A percentile compares a stretch with the other conserved stretches of the same genome.
Evolutionary conservation across 2,329 filamentous ascomycete genomes (phyloP).

Genomic region (Neofusicoccum cordaticola): DNA sequence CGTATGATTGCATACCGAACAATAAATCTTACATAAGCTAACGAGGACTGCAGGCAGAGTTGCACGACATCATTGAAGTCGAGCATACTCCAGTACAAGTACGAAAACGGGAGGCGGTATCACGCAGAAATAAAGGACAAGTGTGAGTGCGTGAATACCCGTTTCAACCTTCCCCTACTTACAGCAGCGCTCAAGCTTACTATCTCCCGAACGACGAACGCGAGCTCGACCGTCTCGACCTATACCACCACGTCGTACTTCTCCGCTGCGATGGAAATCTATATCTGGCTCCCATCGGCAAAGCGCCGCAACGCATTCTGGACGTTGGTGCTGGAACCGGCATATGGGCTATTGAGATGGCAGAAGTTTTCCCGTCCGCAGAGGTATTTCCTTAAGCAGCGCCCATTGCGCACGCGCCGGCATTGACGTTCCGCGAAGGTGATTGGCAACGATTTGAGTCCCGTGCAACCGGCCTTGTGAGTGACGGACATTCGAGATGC

Average conservation of each 20-base stretch:
- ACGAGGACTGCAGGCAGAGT: not conserved
- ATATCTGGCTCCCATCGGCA: constrained; percentile 19
- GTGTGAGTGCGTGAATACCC: not conserved
- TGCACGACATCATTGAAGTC: constrained; percentile 34
- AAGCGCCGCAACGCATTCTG: constrained; percentile 18
- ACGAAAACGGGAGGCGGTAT: constrained; percentile 15
- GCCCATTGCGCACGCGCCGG: not conserved
- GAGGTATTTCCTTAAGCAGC: not conserved
- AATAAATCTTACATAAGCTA: not conserved
- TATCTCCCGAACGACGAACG: constrained; percentile 7
- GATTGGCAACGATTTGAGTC: constrained; percentile 22
- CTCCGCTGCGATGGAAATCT: not conserved
- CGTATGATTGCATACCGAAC: not conserved
- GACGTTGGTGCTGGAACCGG: constrained; percentile 1
- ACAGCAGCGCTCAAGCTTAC: constrained; percentile 19
- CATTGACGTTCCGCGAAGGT: constrained; percentile 19
- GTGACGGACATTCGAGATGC: not conserved
- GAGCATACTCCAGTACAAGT: constrained; percentile 29
- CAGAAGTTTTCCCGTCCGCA: not conserved
- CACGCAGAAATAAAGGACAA: constrained; percentile 20
- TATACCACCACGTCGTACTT: not conserved
- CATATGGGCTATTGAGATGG: constrained; percentile 1
- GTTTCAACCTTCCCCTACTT: not conserved
- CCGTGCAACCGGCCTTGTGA: constrained; percentile 1
- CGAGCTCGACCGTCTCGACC: constrained; percentile 2